phyloP scores from a whole-genome alignment of 2,329 filamentous ascomycete genomes.

The Trichoderma breve region DNA sequence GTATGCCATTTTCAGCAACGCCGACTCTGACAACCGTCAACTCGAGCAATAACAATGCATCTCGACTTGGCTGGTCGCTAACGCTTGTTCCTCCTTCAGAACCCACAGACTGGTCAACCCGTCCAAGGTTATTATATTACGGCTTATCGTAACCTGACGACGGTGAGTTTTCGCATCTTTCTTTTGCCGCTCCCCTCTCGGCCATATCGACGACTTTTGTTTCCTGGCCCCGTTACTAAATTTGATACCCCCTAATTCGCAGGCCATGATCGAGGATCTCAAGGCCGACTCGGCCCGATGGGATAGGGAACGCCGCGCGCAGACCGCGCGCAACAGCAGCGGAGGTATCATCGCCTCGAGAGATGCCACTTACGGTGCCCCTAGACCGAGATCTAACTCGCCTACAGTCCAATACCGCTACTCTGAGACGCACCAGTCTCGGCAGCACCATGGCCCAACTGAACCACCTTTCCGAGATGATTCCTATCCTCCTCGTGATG shows the following conservation, averaged over 20 bases:
- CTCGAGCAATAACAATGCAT: neutral
- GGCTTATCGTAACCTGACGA: constrained; percentile 74
- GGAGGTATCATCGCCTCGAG: constrained; percentile 59
- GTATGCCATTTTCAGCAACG: constrained; percentile 42
- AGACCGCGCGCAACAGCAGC: constrained; percentile 51
- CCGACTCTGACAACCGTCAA: neutral
- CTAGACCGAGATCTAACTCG: constrained; percentile 56
- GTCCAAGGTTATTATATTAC: constrained; percentile 75
- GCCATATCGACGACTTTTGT: neutral
- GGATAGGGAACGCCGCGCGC: constrained; percentile 59
- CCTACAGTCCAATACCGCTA: constrained; percentile 57
- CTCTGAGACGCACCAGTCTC: constrained; percentile 50
- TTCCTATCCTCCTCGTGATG: constrained; percentile 40
- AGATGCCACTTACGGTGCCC: constrained; percentile 46
- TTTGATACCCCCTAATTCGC: neutral
- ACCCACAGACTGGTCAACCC: constrained; percentile 56
- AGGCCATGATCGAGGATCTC: constrained; percentile 64
- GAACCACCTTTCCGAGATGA: constrained; percentile 37
- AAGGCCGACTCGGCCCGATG: constrained; percentile 62
- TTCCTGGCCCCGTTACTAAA: constrained; percentile 1
- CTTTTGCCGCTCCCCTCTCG: neutral
- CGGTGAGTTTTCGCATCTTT: constrained; percentile 52
- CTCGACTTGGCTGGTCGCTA: neutral
- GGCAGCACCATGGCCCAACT: constrained; percentile 50
- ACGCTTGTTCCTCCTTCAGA: constrained; percentile 36